Base-by-base conservation (phyloP, 495 filamentous ascomycete species). In the Penicillium diatomitis region DNA sequence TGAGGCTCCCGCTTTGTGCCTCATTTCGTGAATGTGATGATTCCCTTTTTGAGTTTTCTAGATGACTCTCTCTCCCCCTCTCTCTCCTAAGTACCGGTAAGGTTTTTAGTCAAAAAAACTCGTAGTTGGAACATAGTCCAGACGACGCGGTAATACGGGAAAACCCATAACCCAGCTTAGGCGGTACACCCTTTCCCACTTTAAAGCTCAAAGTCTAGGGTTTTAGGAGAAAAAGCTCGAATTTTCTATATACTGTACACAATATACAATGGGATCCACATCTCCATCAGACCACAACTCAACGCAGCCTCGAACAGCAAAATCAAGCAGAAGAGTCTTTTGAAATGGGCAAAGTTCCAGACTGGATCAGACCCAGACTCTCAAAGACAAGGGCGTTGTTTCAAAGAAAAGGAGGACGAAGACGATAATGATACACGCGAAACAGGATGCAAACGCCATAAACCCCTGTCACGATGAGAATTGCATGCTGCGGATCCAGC, bases 241-340 rank as follows among this genome's bases (percentile, higher is more conserved):
- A 52, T 61, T 52, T 53, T 58, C 60, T 63, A 63, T 63, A 55
- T 63, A 63, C 60, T 63, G 57, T 63, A 63, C 60, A 63, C 52
- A 55, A 61, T 62, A 62, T 64, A 62, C 61, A 61, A 40, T 20
- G 20, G 20, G 20, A 20, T 20, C 20, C 20, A 20, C 2, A 20
- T 38, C 42, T 45, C 33, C 11, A 32, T 11, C 43, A 8, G 28
- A 41, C 11, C 28, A 40, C 48, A 35, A 33, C 32, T 28, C 35
- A 39, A 51, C 30, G 51, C 38, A 46, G 10, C 44, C 34, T 10
- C 32, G 37, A 37, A 34, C 44, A 46, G 44, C 20, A 20, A 20
- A 0, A 20, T 20, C 20, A 20, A 20, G 20, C 20, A 20, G 20
- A 20, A 20, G 20, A 20, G 20, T 20, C 20, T 20, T 20, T 20